These are phyloP conservation scores for Lippia alba DNA, from an alignment of 305 asterid species.

Conservation along the genomic window DNA sequence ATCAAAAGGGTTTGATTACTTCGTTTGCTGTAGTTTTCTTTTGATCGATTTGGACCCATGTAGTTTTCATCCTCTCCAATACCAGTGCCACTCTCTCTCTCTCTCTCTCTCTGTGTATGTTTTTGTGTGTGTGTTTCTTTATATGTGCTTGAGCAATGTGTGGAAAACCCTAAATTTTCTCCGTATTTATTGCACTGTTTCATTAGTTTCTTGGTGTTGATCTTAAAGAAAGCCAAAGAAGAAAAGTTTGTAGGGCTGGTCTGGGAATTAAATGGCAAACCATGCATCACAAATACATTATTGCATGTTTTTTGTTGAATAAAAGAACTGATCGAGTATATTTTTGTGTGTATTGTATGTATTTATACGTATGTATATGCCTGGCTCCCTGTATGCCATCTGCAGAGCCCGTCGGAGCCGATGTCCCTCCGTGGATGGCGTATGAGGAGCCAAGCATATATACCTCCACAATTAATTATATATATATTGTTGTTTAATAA, in stretches of 20 bases:
- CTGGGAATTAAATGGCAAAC: neutral
- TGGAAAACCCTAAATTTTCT: no score
- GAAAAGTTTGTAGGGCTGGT: neutral
- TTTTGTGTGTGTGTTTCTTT: neutral
- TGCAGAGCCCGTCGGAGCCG: constrained; percentile 57
- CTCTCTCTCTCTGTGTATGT: no score
- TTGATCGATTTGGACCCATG: no score
- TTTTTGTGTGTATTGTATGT: neutral
- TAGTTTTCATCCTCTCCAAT: neutral
- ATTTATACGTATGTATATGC: constrained; percentile 45
- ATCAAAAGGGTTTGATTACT: no score
- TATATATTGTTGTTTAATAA: no score
- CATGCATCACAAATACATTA: neutral
- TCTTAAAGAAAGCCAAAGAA: neutral
- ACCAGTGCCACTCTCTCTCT: neutral
- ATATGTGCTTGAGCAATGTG: neutral
- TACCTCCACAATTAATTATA: neutral
- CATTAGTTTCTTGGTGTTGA: constrained; percentile 13
- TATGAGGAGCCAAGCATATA: constrained; percentile 85
- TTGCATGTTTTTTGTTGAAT: constrained; percentile 16
- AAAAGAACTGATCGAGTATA: neutral
- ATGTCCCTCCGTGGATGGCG: constrained; percentile 69
- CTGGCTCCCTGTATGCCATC: constrained; percentile 97
- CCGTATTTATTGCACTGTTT: neutral
- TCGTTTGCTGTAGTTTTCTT: no score